A percentile compares a stretch with the other conserved stretches of the same genome.
phyloP scores from a whole-genome alignment of 192 early-diverging fungal species.

The Coemansia sp. region DNA sequence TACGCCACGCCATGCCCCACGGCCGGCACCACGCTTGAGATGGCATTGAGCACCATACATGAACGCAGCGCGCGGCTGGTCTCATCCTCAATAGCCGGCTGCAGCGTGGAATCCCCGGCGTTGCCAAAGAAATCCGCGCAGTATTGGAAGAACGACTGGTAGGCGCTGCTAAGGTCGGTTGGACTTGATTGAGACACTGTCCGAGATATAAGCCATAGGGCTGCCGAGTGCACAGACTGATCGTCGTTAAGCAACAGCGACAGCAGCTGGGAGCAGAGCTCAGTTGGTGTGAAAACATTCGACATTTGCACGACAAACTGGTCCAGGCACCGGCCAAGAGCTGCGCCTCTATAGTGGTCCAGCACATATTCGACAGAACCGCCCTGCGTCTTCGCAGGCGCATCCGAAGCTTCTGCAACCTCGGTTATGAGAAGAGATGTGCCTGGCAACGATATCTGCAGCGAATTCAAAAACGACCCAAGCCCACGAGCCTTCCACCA shows the following conservation, averaged over 20 bases:
- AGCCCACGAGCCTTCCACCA: constrained; percentile 44
- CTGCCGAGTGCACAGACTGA: not conserved
- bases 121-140: constrained; percentile 18
- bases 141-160: constrained; percentile 31
- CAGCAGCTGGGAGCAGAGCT: constrained; percentile 29
- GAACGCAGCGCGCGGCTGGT: constrained; percentile 6
- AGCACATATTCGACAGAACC: constrained; percentile 21
- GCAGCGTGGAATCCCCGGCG: not conserved
- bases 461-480: constrained; percentile 20
- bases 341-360: constrained; percentile 17
- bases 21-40: constrained; percentile 19
- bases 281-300: not conserved
- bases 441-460: constrained; percentile 31
- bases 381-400: not conserved
- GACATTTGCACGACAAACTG: constrained; percentile 13
- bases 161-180: constrained; percentile 1
- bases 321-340: constrained; percentile 20
- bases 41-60: constrained; percentile 28
- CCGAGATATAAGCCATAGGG: constrained; percentile 32
- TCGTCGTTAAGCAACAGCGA: constrained; percentile 1
- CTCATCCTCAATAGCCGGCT: not conserved
- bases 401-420: not conserved
- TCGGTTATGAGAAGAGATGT: constrained; percentile 38
- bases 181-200: not conserved
- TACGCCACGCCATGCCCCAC: constrained; percentile 30